These are phyloP conservation scores for Clonostachys byssicola DNA, from an alignment of 2,329 filamentous ascomycete species.

Conservation along the genomic window DNA sequence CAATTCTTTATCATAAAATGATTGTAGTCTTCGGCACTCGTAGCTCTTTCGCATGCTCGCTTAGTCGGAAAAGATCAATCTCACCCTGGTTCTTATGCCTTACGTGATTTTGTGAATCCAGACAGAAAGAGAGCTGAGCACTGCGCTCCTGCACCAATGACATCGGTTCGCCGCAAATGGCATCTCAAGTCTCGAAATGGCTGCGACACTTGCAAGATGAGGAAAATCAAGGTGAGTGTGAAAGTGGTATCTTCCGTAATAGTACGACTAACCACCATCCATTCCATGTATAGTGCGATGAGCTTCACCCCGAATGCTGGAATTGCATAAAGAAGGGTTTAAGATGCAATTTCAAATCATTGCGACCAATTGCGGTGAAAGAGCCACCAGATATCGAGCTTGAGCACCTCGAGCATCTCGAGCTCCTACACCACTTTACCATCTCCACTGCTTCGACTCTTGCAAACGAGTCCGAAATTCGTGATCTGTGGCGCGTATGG, in stretches of 20 bases:
- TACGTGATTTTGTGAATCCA: no score
- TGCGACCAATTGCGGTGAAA: neutral
- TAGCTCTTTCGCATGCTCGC: no score
- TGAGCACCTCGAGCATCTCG: conserved; percentile 4
- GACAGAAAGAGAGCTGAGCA: no score
- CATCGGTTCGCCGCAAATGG: neutral
- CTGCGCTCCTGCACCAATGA: no score
- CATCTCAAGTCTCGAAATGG: conserved; percentile 8
- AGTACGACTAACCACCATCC: no score
- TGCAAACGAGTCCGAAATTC: conserved; percentile 18
- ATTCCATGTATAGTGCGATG: conserved; percentile 11
- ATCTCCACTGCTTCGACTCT: conserved; percentile 28
- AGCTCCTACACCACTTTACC: conserved; percentile 32
- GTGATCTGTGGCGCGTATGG: conserved; percentile 27
- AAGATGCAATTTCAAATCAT: conserved; percentile 12
- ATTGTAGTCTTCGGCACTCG: no score
- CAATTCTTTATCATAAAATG: no score
- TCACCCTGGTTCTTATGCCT: no score
- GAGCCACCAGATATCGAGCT: conserved; percentile 16
- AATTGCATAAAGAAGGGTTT: conserved; percentile 19
- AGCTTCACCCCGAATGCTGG: conserved; percentile 14
- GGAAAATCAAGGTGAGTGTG: conserved; percentile 11
- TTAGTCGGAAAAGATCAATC: no score
- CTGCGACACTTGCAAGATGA: conserved; percentile 9
- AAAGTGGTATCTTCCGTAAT: no score